Base-by-base conservation (phyloP, 352 stramenopile species). In the Phytophthora tentaculata region DNA sequence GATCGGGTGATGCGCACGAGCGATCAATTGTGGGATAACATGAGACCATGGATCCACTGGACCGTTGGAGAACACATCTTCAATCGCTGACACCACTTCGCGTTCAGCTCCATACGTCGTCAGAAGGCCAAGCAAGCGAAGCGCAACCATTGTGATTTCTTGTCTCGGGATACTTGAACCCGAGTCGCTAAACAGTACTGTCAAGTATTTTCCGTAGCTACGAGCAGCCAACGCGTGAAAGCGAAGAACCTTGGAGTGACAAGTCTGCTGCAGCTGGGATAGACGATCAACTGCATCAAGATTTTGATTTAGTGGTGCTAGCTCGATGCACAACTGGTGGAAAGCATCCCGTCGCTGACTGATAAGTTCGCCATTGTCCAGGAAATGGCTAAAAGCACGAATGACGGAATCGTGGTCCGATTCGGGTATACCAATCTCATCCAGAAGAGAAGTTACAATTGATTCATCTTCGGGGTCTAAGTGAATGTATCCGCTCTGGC, bases 1-100 rank as follows among this genome's bases (percentile, higher is more conserved):
- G 23, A 88, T 56, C 2, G 89, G 85, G 50, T 96, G 86, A 35
- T 74, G 64, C n/a, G 76, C 76, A 26, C 86, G 78, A 35, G 87
- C 76, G 0, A 96, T 75, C 24, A 96, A 58, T 52, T 96, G 89
- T 37, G 89, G 86, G 17, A 95, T 79, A 32, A 95, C 67, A 13
- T 76, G 71, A 16, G 70, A 71, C 89, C 89, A 96, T 43, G 85
- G 79, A 44, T 56, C 43, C 2, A 95, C 64, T 20, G 89, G 82
- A 4, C 87, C 81, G 5, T 67, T 47, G 5, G 41, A 65, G 28
- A 96, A 85, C 0, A 76, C 75, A 10, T 73, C 64, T 51, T 83
- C 71, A 43, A 94, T 61, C 2, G 67, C 73, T 17, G 72, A 61
- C 2, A 72, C 56, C 4, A 96, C 37, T 0, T 78, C 73, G 23